Evolutionary conservation across 768 basidiomycete species (phyloP), one percentile per base, ranked within the genome.

Genomic region (Tulasnella sp.): DNA sequence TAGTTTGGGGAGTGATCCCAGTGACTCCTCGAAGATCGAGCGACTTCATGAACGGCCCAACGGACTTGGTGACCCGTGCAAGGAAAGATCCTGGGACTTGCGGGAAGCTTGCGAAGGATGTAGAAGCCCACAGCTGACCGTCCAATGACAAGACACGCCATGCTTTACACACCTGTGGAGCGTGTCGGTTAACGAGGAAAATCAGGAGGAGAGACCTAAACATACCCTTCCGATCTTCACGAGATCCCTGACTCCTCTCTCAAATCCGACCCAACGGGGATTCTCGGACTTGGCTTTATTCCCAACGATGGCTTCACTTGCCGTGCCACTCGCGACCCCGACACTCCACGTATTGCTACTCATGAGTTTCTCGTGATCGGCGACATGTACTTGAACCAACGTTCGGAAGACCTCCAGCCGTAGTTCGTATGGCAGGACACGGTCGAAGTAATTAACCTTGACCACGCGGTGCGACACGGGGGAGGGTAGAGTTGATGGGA

Each of bases 61-160:
- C 89, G 19, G 82, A 79, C 34, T 85, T 80, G 49, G 88, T 83
- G 37, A 96, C 83, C 45, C 86, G 87, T 42, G 85, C 78, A 49
- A 94, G 81, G 71, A 90, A 83, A 31, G 83, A 81, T 37, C 67
- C 85, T 0, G 79, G 86, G 8, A 91, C 81, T 45, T 85, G 84
- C 17, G 91, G 88, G 81, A 93, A 91, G 0, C 89, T 82, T 25
- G 82, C 86, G 40, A 94, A 84, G 81, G 92, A 87, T 40, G 93
- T 84, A 75, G 86, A 81, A 64, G 83, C 80, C 95, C 95, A 96
- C n/a, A 96, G 86, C 80, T 94, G 92, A 17, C 94, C 94, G 81
- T 97, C 95, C 79, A 91, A 89, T 34, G 90, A 89, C 49, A 96
- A 87, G 2, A 84, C 81, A 72, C 88, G 89, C 94, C 94, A 97